Percentiles rank a stretch among this genome's conserved stretches.
These are phyloP conservation scores for Crithidia bombi DNA, from an alignment of 208 protist genomes.

Conservation along the genomic window DNA sequence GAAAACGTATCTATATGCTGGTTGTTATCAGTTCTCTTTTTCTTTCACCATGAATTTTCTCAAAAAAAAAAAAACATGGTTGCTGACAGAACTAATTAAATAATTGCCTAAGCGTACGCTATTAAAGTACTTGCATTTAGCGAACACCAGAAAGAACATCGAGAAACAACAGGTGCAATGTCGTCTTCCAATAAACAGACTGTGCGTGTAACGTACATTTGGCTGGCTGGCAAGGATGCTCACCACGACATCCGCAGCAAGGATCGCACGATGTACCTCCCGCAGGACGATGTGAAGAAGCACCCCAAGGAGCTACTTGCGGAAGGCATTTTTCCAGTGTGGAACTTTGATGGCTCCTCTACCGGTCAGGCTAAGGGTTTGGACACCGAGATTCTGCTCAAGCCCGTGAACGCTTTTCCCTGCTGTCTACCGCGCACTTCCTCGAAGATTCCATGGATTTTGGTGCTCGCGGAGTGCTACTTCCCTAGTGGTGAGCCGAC, in stretches of 20 bases:
- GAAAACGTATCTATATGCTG: not conserved
- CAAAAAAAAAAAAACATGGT: no score
- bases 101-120: not conserved
- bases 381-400: conserved; percentile 90
- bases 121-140: not conserved
- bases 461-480: conserved; percentile 94
- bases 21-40: conserved; percentile 6
- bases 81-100: not conserved
- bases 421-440: conserved; percentile 73
- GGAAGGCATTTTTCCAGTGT: conserved; percentile 89
- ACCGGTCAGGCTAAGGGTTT: conserved; percentile 71
- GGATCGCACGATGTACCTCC: conserved; percentile 82
- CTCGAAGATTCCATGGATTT: conserved; percentile 86
- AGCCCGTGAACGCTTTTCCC: conserved; percentile 85
- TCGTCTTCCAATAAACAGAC: conserved; percentile 47
- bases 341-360: conserved; percentile 98
- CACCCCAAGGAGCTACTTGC: conserved; percentile 75
- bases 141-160: conserved; percentile 7
- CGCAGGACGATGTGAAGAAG: conserved; percentile 49
- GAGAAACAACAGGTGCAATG: conserved; percentile 31
- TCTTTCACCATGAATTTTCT: no score
- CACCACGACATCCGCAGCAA: conserved; percentile 91
- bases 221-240: conserved; percentile 75
- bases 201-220: conserved; percentile 86
- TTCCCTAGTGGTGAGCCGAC: conserved; percentile 90